A percentile compares a stretch with the other conserved stretches of the same genome.
These are phyloP conservation scores for Russula foetens DNA, from an alignment of 768 basidiomycete species.

Conservation along the genomic window DNA sequence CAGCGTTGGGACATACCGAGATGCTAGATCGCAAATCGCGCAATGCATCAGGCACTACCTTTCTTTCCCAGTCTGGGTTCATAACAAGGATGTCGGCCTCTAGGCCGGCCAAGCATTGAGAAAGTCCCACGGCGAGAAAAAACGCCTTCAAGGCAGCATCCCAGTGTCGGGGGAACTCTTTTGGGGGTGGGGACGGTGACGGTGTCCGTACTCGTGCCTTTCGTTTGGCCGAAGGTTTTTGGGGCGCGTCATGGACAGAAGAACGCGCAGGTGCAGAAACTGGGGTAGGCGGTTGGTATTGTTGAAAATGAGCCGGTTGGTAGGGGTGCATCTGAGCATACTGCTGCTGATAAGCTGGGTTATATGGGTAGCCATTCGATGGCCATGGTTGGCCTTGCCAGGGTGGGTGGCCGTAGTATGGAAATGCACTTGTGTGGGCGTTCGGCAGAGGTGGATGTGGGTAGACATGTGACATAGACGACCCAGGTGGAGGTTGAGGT, in stretches of 20 bases:
- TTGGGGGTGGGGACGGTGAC: constrained; percentile 16
- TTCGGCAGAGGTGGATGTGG: constrained; percentile 3
- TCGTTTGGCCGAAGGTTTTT: constrained; percentile 2
- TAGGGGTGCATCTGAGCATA: not conserved
- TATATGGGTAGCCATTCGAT: constrained; percentile 18
- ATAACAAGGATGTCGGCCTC: constrained; percentile 26
- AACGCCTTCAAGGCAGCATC: constrained; percentile 20
- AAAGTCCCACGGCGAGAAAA: constrained; percentile 20
- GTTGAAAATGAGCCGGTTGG: constrained; percentile 11
- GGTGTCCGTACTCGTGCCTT: constrained; percentile 4
- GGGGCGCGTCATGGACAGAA: not conserved
- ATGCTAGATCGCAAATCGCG: constrained; percentile 18
- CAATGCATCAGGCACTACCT: constrained; percentile 22
- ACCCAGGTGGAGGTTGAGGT: not conserved
- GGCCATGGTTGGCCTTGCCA: constrained; percentile 21
- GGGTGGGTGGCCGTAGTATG: constrained; percentile 23
- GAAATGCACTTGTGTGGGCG: not conserved
- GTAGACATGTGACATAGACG: constrained; percentile 8
- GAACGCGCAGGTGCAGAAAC: not conserved
- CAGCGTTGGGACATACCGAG: constrained; percentile 17
- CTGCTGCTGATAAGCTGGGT: constrained; percentile 17
- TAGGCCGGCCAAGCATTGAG: constrained; percentile 23
- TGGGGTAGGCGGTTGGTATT: constrained; percentile 7
- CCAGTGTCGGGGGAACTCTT: constrained; percentile 19
- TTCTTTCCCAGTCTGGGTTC: constrained; percentile 23